Base-by-base conservation (phyloP, 2,329 filamentous ascomycete species). In the Cladophialophora immunda region DNA sequence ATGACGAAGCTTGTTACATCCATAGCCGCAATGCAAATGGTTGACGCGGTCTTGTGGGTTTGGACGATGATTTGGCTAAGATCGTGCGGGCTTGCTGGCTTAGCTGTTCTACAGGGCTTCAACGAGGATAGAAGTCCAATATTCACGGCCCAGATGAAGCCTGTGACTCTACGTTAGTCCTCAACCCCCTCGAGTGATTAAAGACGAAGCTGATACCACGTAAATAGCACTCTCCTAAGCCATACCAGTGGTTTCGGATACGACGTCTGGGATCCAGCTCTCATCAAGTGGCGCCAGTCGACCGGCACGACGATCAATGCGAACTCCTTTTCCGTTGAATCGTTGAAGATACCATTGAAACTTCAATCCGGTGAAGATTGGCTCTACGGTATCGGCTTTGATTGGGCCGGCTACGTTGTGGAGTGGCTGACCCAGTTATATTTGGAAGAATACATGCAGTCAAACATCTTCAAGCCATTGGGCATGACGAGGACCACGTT, bases 301-400 rank as follows among this genome's bases (percentile, higher is more conserved):
- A 69, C 74, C 3, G 79, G 78, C 58, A 77, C 78, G 0, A 70
- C 70, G 9, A 75, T 72, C 17, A 73, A 76, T 57, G 71, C 78
- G 17, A 70, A 76, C 30, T 79, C 74, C 3, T 22, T 38, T 67
- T 78, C 70, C 36, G 73, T 76, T 36, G 78, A 78, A 1, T 73
- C 71, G 55, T 36, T 19, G 19, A 79, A 77, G 64, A n/a, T 56
- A 27, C 86, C 88, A 0, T 75, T 92, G 19, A 75, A 90, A 0
- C 87, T 89, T 69, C 87, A 91, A 68, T 89, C 89, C 0, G 88
- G 89, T 0, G 81, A 83, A 27, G 79, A 79, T 4, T 91, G 87
- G 86, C 82, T 86, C 62, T 90, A 90, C 25, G 84, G 85, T 1
- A 82, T 85, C 11, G 75, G 76, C 8, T 77, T 85, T 4, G 85